phyloP scores from a whole-genome alignment of 805 yeast species.

The Citeromyces matritensis region DNA sequence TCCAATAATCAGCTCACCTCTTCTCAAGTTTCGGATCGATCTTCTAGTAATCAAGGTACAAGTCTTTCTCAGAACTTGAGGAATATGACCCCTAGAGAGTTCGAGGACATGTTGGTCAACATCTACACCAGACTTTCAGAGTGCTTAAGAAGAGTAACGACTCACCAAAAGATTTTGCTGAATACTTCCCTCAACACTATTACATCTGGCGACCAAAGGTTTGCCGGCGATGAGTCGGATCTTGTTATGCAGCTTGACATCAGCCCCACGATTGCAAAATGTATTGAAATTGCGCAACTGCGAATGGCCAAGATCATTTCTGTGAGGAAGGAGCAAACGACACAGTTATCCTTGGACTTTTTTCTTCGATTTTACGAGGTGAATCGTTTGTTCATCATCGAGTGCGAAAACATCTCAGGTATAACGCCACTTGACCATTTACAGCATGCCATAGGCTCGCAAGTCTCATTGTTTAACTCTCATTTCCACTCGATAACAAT shows the following conservation, averaged over 20 bases:
- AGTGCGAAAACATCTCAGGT: constrained; percentile 62
- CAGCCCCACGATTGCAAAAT: constrained; percentile 44
- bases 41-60: constrained; percentile 12
- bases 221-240: constrained; percentile 15
- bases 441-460: constrained; percentile 52
- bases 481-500: constrained; percentile 38
- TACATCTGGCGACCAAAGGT: constrained; percentile 12
- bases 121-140: constrained; percentile 56
- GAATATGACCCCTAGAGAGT: constrained; percentile 58
- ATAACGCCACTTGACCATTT: constrained; percentile 41
- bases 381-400: constrained; percentile 56
- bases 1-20: constrained; percentile 6
- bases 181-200: constrained; percentile 47
- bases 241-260: constrained; percentile 50
- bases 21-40: constrained; percentile 10
- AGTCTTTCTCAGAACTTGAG: constrained; percentile 28
- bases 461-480: constrained; percentile 41
- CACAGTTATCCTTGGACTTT: constrained; percentile 37
- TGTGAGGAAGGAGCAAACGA: constrained; percentile 61
- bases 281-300: constrained; percentile 58
- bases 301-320: constrained; percentile 66
- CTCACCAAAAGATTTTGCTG: constrained; percentile 67
- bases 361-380: constrained; percentile 56
- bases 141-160: constrained; percentile 55
- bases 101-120: constrained; percentile 49